phyloP scores from a whole-genome alignment of 177 flowering plant species.

The Vitis hybrid region DNA sequence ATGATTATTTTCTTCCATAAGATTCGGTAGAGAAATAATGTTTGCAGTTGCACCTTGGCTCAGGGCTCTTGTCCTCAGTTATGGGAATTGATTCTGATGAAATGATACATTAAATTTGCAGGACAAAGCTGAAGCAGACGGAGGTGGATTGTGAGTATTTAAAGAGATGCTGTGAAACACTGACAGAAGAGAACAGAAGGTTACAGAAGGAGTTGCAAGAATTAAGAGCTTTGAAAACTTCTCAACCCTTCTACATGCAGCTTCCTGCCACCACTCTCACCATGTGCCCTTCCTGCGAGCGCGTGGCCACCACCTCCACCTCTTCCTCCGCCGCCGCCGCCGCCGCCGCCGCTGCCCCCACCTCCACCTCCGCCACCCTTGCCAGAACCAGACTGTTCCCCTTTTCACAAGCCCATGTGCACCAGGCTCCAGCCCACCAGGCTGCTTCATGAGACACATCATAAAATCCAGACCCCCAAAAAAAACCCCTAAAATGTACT shows the following conservation, averaged over 20 bases:
- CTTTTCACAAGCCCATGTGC: slow-evolving; percentile 21
- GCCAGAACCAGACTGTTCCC: slow-evolving; percentile 28
- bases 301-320: slow-evolving; percentile 56
- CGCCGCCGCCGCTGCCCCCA: slow-evolving; percentile 18
- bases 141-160: slow-evolving; percentile 81
- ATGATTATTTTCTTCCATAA: background rate
- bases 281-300: slow-evolving; percentile 91
- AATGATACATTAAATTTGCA: slow-evolving; percentile 8
- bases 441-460: slow-evolving; percentile 27
- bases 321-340: slow-evolving; percentile 22
- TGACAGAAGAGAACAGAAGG: slow-evolving; percentile 72
- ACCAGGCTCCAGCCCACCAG: slow-evolving; percentile 23
- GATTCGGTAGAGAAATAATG: background rate
- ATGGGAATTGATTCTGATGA: background rate
- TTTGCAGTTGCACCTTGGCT: background rate
- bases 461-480: too few relatives aligned
- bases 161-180: slow-evolving; percentile 69
- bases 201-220: slow-evolving; percentile 72
- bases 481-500: too few relatives aligned
- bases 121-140: slow-evolving; percentile 82
- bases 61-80: too few relatives aligned
- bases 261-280: slow-evolving; percentile 92
- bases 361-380: slow-evolving; percentile 17
- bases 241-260: slow-evolving; percentile 80
- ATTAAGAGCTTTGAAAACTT: slow-evolving; percentile 56